phyloP scores from a whole-genome alignment of 345 rosid species.

The Melaleuca alternifolia region DNA sequence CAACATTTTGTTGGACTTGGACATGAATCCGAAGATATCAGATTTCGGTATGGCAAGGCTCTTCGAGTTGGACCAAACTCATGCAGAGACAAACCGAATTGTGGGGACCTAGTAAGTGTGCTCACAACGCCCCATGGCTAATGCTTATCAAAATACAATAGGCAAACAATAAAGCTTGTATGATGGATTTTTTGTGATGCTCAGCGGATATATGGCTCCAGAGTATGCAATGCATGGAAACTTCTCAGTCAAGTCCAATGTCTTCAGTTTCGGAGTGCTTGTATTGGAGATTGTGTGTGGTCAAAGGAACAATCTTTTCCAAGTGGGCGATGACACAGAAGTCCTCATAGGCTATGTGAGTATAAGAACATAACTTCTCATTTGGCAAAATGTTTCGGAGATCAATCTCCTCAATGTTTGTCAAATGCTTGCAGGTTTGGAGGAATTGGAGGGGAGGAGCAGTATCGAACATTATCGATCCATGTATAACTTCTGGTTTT shows the following conservation, averaged over 20 bases:
- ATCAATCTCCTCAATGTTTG: not conserved
- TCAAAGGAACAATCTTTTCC: slow-evolving; percentile 10
- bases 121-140: not conserved
- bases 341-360: slow-evolving; percentile 25
- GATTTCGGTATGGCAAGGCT: slow-evolving; percentile 52
- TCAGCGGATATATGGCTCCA: slow-evolving; percentile 40
- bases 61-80: slow-evolving; percentile 25
- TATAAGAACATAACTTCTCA: not conserved
- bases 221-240: slow-evolving; percentile 39
- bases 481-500: slow-evolving; percentile 12
- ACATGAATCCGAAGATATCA: slow-evolving; percentile 32
- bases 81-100: slow-evolving; percentile 12
- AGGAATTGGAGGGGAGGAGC: slow-evolving; percentile 37
- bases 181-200: not conserved
- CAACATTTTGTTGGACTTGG: slow-evolving; percentile 27
- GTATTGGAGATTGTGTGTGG: slow-evolving; percentile 42
- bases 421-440: slow-evolving; percentile 32
- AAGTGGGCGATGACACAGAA: slow-evolving; percentile 3
- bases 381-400: not conserved
- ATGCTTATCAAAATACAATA: not conserved
- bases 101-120: slow-evolving; percentile 33
- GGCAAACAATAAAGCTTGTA: not conserved
- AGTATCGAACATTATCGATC: slow-evolving; percentile 21
- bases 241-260: slow-evolving; percentile 44
- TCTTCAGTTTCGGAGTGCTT: slow-evolving; percentile 43